phyloP scores from a whole-genome alignment of 345 rosid species.

The Diplotaxis tenuifolia region DNA sequence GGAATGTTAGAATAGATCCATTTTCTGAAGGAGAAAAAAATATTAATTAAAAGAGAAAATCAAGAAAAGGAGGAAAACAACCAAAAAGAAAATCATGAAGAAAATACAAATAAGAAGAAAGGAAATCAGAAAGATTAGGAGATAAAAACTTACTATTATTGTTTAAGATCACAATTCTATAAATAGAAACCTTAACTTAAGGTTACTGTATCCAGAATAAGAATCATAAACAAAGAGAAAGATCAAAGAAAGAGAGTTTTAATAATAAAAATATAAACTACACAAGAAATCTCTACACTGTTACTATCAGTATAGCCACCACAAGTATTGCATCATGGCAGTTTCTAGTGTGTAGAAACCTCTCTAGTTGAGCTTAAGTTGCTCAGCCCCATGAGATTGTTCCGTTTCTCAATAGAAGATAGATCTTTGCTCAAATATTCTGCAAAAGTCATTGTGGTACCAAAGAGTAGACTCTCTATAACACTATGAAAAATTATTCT shows the following conservation, averaged over 20 bases:
- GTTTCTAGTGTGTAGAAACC: not conserved
- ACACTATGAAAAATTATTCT: not conserved
- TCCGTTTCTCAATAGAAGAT: not conserved
- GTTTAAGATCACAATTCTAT: not conserved
- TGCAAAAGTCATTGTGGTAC: not conserved
- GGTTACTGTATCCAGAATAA: not conserved
- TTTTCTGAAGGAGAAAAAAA: not conserved
- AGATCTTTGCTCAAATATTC: not conserved
- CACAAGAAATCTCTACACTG: too few relatives aligned
- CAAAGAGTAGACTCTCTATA: not conserved
- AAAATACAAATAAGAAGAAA: not conserved
- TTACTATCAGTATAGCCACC: slow-evolving; percentile 39
- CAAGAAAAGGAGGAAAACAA: not conserved
- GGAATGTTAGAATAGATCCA: not conserved
- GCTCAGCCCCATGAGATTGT: slow-evolving; percentile 7
- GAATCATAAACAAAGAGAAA: not conserved
- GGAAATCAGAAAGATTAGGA: not conserved
- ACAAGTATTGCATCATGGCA: slow-evolving; percentile 18
- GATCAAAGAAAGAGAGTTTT: not conserved
- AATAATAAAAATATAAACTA: too few relatives aligned
- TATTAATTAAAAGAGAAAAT: not conserved
- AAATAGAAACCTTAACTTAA: not conserved
- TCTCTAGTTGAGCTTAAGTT: not conserved
- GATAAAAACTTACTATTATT: not conserved
- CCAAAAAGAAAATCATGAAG: not conserved